phyloP scores from a whole-genome alignment of 2,329 filamentous ascomycete species.

The Orbilia brochopaga region DNA sequence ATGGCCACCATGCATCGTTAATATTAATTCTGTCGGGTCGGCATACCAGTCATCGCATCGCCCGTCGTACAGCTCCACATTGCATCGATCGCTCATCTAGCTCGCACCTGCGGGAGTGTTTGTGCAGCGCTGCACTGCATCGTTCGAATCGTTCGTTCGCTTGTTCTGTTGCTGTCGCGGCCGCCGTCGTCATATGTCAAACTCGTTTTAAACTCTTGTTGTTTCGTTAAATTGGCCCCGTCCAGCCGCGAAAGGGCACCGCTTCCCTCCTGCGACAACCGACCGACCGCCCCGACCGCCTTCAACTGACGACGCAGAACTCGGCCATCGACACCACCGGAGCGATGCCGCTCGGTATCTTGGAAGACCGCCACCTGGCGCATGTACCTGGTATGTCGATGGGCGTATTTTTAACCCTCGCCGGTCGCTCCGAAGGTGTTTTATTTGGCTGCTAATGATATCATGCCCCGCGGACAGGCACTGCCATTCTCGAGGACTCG shows the following conservation, averaged over 20 bases:
- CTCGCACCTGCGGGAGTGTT: too few relatives aligned
- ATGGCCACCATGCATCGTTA: too few relatives aligned
- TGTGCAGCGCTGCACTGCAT: too few relatives aligned
- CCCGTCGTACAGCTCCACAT: too few relatives aligned
- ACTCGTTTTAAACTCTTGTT: not conserved
- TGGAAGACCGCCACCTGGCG: conserved; percentile 70
- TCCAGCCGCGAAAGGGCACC: conserved; percentile 2
- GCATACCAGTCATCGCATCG: too few relatives aligned
- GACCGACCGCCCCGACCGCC: conserved; percentile 1
- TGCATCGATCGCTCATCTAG: too few relatives aligned
- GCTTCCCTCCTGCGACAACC: not conserved
- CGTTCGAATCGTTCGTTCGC: too few relatives aligned
- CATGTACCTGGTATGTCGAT: conserved; percentile 73
- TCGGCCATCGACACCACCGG: conserved; percentile 27
- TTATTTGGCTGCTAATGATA: conserved; percentile 15
- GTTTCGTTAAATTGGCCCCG: not conserved
- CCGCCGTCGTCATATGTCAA: not conserved
- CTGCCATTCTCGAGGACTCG: conserved; percentile 47
- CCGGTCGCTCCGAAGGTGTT: conserved; percentile 26
- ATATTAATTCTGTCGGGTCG: too few relatives aligned
- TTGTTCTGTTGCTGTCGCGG: too few relatives aligned
- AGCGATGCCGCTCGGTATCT: conserved; percentile 73
- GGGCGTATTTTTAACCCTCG: conserved; percentile 12
- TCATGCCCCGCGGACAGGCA: conserved; percentile 18
- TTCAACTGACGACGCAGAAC: conserved; percentile 7